Percentiles rank a stretch among this genome's conserved stretches.
Conservation (phyloP, 2,329 filamentous ascomycete species). For the Emergomyces pasteurianus region DNA sequence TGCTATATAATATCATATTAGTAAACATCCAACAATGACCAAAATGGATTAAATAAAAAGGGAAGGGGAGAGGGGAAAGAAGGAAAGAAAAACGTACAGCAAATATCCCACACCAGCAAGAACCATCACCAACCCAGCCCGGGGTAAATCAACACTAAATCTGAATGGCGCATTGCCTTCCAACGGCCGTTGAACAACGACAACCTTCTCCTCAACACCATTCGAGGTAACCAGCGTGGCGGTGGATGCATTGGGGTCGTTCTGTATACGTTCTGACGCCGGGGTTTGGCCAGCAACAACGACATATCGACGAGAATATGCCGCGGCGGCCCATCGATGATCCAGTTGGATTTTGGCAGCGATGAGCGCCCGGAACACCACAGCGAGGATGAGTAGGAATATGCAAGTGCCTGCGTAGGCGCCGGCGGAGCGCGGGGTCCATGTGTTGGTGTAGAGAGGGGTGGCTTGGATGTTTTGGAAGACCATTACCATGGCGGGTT, state of each 20-base stretch:
- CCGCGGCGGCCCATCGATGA: constrained; percentile 56
- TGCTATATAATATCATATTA: constrained; percentile 34
- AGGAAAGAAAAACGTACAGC: constrained; percentile 50
- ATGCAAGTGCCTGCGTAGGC: constrained; percentile 83
- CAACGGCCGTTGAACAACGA: constrained; percentile 49
- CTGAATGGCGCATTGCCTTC: constrained; percentile 55
- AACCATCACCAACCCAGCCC: constrained; percentile 58
- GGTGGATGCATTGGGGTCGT: constrained; percentile 50
- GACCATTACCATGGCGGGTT: constrained; percentile 26
- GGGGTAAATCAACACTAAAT: constrained; percentile 63
- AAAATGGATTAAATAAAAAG: too few relatives aligned
- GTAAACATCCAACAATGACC: background rate
- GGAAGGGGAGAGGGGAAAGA: too few relatives aligned
- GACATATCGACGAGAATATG: constrained; percentile 65
- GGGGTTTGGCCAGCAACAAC: constrained; percentile 54
- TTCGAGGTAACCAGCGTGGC: constrained; percentile 58
- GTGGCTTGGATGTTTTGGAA: constrained; percentile 44
- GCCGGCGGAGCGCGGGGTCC: constrained; percentile 60
- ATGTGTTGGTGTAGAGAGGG: constrained; percentile 54
- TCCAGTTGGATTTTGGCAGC: constrained; percentile 53
- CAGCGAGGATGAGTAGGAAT: constrained; percentile 69
- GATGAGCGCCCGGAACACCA: constrained; percentile 56
- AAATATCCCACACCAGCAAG: constrained; percentile 72
- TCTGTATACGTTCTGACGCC: constrained; percentile 46
- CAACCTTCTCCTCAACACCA: constrained; percentile 68